Conservation (phyloP, 2,329 filamentous ascomycete species). For the Fusarium tupiense region DNA sequence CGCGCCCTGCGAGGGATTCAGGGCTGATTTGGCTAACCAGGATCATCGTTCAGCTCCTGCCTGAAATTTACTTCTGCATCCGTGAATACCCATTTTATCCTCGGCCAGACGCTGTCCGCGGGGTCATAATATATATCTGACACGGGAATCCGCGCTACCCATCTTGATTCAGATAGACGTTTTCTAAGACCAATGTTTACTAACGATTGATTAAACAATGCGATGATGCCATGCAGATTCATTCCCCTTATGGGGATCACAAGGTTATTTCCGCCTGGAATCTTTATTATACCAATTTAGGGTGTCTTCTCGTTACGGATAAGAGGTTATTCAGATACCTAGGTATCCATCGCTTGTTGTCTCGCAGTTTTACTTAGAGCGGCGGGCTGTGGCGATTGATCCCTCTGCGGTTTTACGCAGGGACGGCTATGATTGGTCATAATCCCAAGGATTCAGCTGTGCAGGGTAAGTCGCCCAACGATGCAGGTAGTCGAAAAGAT, state of each 20-base stretch:
- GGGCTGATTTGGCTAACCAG: background rate
- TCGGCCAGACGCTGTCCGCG: background rate
- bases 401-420: background rate
- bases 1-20: background rate
- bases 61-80: background rate
- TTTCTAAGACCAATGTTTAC: background rate
- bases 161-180: rapidly evolving
- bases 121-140: rapidly evolving
- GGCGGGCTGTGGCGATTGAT: background rate
- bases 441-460: rapidly evolving
- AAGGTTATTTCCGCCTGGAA: rapidly evolving
- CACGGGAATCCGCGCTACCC: background rate
- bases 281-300: rapidly evolving
- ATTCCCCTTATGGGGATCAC: rapidly evolving
- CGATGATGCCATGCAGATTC: background rate
- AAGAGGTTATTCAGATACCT: too few relatives aligned
- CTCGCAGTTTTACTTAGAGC: background rate
- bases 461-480: background rate
- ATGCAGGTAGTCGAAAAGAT: too few relatives aligned
- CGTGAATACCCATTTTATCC: background rate
- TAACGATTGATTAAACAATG: rapidly evolving
- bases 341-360: background rate
- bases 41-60: background rate
- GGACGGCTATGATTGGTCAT: background rate
- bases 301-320: rapidly evolving